These are phyloP conservation scores for Podila horticola DNA, from an alignment of 192 early-diverging fungal genomes.

Conservation along the genomic window DNA sequence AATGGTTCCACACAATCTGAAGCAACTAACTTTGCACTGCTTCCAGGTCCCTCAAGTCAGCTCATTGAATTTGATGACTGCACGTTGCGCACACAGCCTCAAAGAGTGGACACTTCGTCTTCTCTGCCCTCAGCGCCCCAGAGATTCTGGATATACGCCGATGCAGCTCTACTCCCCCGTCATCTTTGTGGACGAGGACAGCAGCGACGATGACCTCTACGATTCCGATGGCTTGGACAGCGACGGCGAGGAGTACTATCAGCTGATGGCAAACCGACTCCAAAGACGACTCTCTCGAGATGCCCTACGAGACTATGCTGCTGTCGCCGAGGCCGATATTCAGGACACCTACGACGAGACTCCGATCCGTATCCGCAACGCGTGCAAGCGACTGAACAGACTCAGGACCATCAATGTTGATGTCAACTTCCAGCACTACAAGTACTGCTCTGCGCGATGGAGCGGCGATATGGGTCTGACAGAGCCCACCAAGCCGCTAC, in stretches of 20 bases:
- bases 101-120: constrained; percentile 26
- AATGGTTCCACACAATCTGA: constrained; percentile 11
- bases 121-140: constrained; percentile 26
- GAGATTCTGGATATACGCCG: background rate
- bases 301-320: background rate
- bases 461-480: constrained; percentile 11
- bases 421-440: constrained; percentile 25
- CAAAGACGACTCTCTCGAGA: background rate
- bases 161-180: constrained; percentile 19
- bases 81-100: constrained; percentile 7
- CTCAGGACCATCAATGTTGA: constrained; percentile 14
- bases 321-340: background rate
- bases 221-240: background rate
- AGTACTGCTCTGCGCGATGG: constrained; percentile 17
- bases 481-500: background rate
- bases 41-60: constrained; percentile 18
- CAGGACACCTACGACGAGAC: constrained; percentile 19
- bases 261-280: background rate
- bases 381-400: constrained; percentile 7
- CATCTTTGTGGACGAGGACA: constrained; percentile 20
- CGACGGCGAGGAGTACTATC: constrained; percentile 2
- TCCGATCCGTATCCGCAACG: constrained; percentile 16
- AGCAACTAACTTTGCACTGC: constrained; percentile 13
- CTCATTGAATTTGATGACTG: constrained; percentile 4
- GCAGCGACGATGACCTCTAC: constrained; percentile 10